phyloP scores from a whole-genome alignment of 352 stramenopile species.

The Phytophthora pistaciae region DNA sequence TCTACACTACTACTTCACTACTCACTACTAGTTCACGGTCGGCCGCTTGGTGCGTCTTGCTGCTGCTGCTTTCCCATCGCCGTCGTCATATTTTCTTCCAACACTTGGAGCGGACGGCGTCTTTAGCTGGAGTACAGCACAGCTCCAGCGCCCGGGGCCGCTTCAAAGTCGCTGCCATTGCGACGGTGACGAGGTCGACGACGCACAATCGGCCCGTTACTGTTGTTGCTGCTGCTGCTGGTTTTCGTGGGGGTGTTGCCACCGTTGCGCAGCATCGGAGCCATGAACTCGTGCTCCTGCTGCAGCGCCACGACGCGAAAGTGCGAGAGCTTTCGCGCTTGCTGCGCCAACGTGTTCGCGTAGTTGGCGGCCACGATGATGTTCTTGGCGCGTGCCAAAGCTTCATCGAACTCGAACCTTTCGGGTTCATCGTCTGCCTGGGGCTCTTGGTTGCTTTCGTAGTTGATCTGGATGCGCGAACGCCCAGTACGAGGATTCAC shows the following conservation, averaged over 20 bases:
- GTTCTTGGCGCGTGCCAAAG: conserved; percentile 54
- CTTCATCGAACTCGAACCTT: conserved; percentile 53
- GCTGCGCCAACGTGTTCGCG: conserved; percentile 75
- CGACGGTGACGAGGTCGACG: conserved; percentile 37
- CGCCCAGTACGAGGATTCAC: conserved; percentile 32
- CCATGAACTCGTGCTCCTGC: conserved; percentile 63
- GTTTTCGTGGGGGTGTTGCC: conserved; percentile 12
- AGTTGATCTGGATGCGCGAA: conserved; percentile 27
- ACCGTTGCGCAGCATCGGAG: conserved; percentile 28
- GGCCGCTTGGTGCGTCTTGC: conserved; percentile 13
- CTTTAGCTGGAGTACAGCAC: conserved; percentile 41
- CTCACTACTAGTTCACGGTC: conserved; percentile 35
- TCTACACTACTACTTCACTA: conserved; percentile 39
- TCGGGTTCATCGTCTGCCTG: conserved; percentile 2
- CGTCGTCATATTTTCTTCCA: conserved; percentile 35
- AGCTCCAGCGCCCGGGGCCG: conserved; percentile 13
- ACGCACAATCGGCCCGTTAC: conserved; percentile 24
- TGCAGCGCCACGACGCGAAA: conserved; percentile 72
- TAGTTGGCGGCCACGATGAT: conserved; percentile 74
- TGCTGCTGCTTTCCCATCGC: conserved; percentile 9
- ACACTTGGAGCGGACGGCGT: conserved; percentile 17
- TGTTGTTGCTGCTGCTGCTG: conserved; percentile 40
- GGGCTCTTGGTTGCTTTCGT: conserved; percentile 29
- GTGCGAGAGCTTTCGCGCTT: conserved; percentile 75
- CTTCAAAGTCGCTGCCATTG: conserved; percentile 29